Evolutionary conservation across 805 yeast genomes (phyloP), one percentile per base, ranked within the genome.

Genomic region (Candida cerambycidarum): DNA sequence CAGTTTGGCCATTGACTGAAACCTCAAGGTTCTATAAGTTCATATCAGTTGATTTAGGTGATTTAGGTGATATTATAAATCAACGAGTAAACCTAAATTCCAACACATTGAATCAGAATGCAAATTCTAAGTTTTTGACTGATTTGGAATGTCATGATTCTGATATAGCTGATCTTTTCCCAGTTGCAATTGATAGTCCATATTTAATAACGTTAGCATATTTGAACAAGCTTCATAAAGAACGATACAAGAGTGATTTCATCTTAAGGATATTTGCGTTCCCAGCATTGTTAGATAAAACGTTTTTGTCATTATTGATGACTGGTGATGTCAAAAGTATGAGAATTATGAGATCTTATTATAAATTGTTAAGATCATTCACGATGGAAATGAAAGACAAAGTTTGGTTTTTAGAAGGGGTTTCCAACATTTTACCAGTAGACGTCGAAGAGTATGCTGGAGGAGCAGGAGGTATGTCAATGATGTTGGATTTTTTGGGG

Each of bases 381-480:
- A 87, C 95, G 0, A 79, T 83, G 27, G 95, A 87, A 56, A 84
- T 86, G 85, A 86, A 85, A 59, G 93, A 89, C 55, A 79, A 79
- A 53, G 95, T 90, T 13, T 90, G 97, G 97, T 89, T 90, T 53
- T 70, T 90, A 49, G 96, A 90, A 62, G 97, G 97, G 3, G 93
- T 89, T 2, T 79, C 93, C 4, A 80, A 82, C 42, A 95, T 89
- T 0, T 71, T 90, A 37, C 97, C 97, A 0, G 95, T 83, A 9
- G 96, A 89, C 61, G 95, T 88, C 42, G 97, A 90, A 53, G 89
- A 85, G 55, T 85, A 87, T 57, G 82, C 90, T 11, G 95, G 96
- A 31, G 87, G 95, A 33, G 71, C 79, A 42, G 93, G 95, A 41
- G 93, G 93, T 48, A 84, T 84, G 89, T 89, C 85, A 58, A 85